Percentiles rank a stretch among this genome's conserved stretches.
Conservation (phyloP, 192 early-diverging fungal species). For the Allomyces macrogynus region DNA sequence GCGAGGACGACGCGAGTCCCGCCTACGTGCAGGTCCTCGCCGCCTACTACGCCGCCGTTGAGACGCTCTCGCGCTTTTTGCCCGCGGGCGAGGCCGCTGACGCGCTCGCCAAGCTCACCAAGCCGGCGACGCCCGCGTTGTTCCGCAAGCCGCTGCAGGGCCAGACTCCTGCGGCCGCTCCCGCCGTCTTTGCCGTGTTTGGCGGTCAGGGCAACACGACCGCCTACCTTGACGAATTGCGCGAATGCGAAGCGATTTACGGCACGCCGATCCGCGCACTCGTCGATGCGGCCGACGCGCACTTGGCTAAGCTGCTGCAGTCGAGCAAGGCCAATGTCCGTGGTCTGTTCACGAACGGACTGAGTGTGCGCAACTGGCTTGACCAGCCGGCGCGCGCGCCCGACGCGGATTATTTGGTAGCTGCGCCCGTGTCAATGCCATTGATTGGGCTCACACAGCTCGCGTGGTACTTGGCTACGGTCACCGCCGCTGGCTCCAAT, state of each 20-base stretch:
- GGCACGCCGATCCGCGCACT: slow-evolving; percentile 51
- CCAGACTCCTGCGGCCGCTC: slow-evolving; percentile 1
- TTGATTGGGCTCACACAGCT: slow-evolving; percentile 83
- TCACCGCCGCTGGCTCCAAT: slow-evolving; percentile 31
- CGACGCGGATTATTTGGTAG: slow-evolving; percentile 53
- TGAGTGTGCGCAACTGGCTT: slow-evolving; percentile 75
- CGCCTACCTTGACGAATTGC: slow-evolving; percentile 84
- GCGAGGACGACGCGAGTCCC: too few species aligned
- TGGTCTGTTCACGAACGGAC: slow-evolving; percentile 49
- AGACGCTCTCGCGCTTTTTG: not conserved
- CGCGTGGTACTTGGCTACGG: slow-evolving; percentile 66
- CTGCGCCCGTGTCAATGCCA: slow-evolving; percentile 61
- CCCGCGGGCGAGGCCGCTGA: not conserved
- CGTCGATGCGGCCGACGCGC: slow-evolving; percentile 32
- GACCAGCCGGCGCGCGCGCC: slow-evolving; percentile 54
- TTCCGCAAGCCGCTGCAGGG: not conserved
- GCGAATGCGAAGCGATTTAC: slow-evolving; percentile 58
- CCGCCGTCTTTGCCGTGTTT: slow-evolving; percentile 60
- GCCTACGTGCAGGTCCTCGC: not conserved
- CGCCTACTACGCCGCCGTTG: not conserved
- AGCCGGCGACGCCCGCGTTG: not conserved
- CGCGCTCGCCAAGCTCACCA: not conserved
- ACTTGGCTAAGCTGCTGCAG: slow-evolving; percentile 45
- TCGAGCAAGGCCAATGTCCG: slow-evolving; percentile 37
- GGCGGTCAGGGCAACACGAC: slow-evolving; percentile 90